Base-by-base conservation (phyloP, 306 rosid species). In the Geum urbanum region DNA sequence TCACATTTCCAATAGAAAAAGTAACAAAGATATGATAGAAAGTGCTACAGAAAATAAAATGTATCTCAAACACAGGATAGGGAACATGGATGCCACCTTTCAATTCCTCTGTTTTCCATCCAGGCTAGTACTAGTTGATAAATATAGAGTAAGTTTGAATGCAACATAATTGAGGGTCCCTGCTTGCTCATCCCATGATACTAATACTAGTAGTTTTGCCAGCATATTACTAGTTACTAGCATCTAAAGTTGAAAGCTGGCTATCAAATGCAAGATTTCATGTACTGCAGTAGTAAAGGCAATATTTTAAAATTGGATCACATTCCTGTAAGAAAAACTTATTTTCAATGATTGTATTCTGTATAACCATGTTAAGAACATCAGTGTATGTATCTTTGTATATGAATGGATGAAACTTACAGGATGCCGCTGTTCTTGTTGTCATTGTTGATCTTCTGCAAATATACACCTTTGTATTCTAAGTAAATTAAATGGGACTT, bases 261-360 rank as follows among this genome's bases (percentile, higher is more conserved):
- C n/a, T 27, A n/a, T 39, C 11, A 9, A 22, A 9, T 19, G 50
- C 32, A 49, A 66, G 39, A 24, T 48, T 66, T 15, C 70, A 49
- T 49, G n/a, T n/a, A n/a, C n/a, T n/a, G 46, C 24, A 67, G 59
- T 50, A 49, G 54, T 47, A 67, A 49, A 24, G 50, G 10, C 50
- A 66, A 14, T 8, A 8, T 43, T 4, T 12, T 8, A 48, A 16
- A 27, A 4, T 24, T 35, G 1, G 37, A 32, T 32, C 37, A 32
- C 37, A 32, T 32, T 32, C 37, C n/a, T 24, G 27, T 24, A 24
- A 24, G 27, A 24, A 24, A 24, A 24, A 24, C 27, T 24, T 24
- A 24, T 0, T 24, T 24, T 2, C 27, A 24, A 24, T 24, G 2
- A 24, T 24, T 24, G 27, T 24, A 24, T 24, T 24, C 2, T 24